These are phyloP conservation scores for Raphidocelis subcapitata DNA, from an alignment of 139 green algal species.

Conservation along the genomic window DNA sequence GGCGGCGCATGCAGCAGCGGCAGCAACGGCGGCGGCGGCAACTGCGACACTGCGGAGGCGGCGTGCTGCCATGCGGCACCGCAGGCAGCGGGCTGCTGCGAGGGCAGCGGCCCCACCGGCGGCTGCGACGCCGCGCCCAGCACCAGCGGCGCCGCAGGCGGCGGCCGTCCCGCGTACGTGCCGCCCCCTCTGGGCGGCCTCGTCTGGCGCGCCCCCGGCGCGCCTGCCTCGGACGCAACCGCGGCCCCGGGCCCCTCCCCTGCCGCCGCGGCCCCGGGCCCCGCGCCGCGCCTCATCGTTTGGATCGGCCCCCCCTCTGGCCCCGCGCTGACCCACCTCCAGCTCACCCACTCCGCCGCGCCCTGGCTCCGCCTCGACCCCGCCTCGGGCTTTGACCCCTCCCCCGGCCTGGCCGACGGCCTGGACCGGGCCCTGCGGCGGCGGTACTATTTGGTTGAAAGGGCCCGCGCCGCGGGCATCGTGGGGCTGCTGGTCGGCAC, in stretches of 20 bases:
- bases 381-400: not conserved
- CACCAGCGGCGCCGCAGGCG: conserved; percentile 2
- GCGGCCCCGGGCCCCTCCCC: no score
- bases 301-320: conserved; percentile 56
- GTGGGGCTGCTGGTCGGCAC: conserved; percentile 87
- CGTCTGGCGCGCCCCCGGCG: conserved; percentile 8
- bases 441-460: conserved; percentile 85
- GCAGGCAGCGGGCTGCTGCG: no score
- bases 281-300: conserved; percentile 29
- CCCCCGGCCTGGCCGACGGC: not conserved
- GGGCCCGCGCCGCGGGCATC: conserved; percentile 77
- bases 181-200: conserved; percentile 9
- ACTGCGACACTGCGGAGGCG: no score
- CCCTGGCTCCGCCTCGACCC: conserved; percentile 56
- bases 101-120: no score
- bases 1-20: not conserved
- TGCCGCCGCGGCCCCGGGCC: no score
- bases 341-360: conserved; percentile 55
- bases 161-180: not conserved
- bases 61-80: no score
- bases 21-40: not conserved
- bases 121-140: no score
- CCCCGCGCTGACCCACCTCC: conserved; percentile 57
- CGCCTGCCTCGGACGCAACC: no score
- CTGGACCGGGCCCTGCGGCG: conserved; percentile 13